A percentile compares a stretch with the other conserved stretches of the same genome.
These are phyloP conservation scores for Agrocybe praecox DNA, from an alignment of 768 basidiomycete species.

Conservation along the genomic window DNA sequence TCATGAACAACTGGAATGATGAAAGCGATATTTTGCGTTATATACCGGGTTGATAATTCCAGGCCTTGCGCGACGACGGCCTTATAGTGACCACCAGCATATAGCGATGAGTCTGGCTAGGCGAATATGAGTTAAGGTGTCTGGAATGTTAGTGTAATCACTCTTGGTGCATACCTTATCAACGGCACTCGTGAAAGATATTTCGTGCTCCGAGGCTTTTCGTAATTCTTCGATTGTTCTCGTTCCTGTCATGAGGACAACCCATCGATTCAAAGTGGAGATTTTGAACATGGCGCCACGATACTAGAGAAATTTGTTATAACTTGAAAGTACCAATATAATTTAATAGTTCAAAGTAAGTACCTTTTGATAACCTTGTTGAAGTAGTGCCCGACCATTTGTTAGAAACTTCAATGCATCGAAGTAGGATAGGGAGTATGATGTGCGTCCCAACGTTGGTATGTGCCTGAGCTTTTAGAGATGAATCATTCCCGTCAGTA, in stretches of 20 bases:
- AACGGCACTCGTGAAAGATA: constrained; percentile 31
- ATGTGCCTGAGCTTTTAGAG: constrained; percentile 28
- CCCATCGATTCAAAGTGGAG: constrained; percentile 34
- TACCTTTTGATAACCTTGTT: constrained; percentile 25
- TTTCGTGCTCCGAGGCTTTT: constrained; percentile 36
- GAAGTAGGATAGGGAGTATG: constrained; percentile 21
- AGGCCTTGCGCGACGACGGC: not conserved
- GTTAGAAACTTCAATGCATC: constrained; percentile 21
- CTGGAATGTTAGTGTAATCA: not conserved
- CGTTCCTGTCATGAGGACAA: constrained; percentile 33
- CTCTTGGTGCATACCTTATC: constrained; percentile 33
- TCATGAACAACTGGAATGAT: constrained; percentile 39
- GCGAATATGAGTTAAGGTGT: not conserved
- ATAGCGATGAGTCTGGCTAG: constrained; percentile 10
- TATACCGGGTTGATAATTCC: not conserved
- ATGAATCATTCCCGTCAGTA: not conserved
- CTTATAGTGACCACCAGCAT: constrained; percentile 8
- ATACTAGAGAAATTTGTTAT: constrained; percentile 2
- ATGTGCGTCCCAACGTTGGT: constrained; percentile 21
- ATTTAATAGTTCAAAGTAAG: not conserved
- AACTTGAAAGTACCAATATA: not conserved
- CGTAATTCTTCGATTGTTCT: constrained; percentile 41
- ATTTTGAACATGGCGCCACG: constrained; percentile 27
- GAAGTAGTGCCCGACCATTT: constrained; percentile 9
- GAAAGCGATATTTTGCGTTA: constrained; percentile 30